phyloP scores from a whole-genome alignment of 2,329 filamentous ascomycete species.

The Pseudogymnoascus sp. region DNA sequence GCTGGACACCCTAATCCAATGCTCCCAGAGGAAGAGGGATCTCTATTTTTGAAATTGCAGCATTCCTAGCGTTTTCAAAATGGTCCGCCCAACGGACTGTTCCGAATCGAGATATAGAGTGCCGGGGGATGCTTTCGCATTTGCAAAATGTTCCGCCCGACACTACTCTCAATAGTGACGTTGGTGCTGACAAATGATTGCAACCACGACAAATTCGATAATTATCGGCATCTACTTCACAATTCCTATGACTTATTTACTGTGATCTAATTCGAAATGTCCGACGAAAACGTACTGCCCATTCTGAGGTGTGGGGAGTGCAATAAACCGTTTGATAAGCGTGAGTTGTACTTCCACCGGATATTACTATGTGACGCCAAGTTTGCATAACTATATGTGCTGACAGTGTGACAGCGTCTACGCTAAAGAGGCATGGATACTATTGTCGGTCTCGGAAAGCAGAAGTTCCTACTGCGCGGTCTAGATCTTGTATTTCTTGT shows the following conservation, averaged over 20 bases:
- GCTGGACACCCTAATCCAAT: constrained; percentile 4
- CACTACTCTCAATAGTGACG: constrained; percentile 12
- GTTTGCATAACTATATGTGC: constrained; percentile 9
- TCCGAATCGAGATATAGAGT: constrained; percentile 9
- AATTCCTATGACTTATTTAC: constrained; percentile 10
- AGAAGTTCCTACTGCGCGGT: constrained; percentile 17
- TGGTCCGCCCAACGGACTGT: neutral
- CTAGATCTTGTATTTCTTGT: constrained; percentile 32
- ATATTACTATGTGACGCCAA: constrained; percentile 10
- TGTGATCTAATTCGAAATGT: constrained; percentile 21
- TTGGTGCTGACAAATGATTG: constrained; percentile 17
- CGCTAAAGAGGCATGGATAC: constrained; percentile 36
- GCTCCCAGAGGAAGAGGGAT: constrained; percentile 10
- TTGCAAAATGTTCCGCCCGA: constrained; percentile 24
- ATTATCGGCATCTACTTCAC: constrained; percentile 14
- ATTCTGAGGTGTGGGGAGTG: constrained; percentile 31
- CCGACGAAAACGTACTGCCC: constrained; percentile 19
- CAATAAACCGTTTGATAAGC: constrained; percentile 34
- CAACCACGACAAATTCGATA: constrained; percentile 15
- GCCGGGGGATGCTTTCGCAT: constrained; percentile 11
- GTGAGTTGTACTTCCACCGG: constrained; percentile 23
- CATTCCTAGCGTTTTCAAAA: neutral
- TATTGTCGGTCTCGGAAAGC: constrained; percentile 34
- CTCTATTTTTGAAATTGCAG: constrained; percentile 9
- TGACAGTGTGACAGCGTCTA: constrained; percentile 26